Percentiles rank a stretch among this genome's conserved stretches.
Conservation (phyloP, 768 basidiomycete species). For the Tricholoma bakamatsutake region DNA sequence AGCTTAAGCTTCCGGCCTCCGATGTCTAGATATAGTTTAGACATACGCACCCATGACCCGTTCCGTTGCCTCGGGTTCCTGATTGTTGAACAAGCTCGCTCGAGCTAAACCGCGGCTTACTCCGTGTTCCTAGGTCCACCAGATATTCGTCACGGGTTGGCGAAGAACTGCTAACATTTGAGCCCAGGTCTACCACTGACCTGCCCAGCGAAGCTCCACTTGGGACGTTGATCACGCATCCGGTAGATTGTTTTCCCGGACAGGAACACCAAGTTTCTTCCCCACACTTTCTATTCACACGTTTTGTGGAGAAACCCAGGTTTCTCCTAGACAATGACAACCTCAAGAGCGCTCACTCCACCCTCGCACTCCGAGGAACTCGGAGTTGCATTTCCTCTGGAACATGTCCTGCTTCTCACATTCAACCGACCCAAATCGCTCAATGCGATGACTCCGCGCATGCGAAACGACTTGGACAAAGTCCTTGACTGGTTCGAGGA, state of each 20-base stretch:
- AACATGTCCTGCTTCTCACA: slow-evolving; percentile 34
- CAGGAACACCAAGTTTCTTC: neutral
- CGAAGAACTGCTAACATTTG: too few species aligned
- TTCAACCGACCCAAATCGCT: slow-evolving; percentile 63
- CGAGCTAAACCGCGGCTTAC: too few species aligned
- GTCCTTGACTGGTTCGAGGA: slow-evolving; percentile 71
- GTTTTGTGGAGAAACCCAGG: neutral
- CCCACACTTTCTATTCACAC: neutral
- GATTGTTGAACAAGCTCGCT: neutral
- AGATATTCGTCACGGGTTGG: too few species aligned
- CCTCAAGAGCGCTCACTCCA: slow-evolving; percentile 10
- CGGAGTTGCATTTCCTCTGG: slow-evolving; percentile 30
- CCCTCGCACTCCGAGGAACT: slow-evolving; percentile 31
- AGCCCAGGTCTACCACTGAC: too few species aligned
- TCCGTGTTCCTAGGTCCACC: too few species aligned
- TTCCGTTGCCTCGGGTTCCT: slow-evolving; percentile 17
- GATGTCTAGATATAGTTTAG: slow-evolving; percentile 7
- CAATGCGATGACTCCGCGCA: slow-evolving; percentile 67
- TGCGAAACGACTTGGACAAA: slow-evolving; percentile 45
- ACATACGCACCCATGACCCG: slow-evolving; percentile 4
- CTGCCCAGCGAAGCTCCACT: too few species aligned
- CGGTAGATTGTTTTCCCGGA: neutral
- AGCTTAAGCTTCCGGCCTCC: neutral
- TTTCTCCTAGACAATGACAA: slow-evolving; percentile 3
- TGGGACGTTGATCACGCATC: too few species aligned